Base-by-base conservation (phyloP, 2,329 filamentous ascomycete genomes). In the Calonectria crousiana region DNA sequence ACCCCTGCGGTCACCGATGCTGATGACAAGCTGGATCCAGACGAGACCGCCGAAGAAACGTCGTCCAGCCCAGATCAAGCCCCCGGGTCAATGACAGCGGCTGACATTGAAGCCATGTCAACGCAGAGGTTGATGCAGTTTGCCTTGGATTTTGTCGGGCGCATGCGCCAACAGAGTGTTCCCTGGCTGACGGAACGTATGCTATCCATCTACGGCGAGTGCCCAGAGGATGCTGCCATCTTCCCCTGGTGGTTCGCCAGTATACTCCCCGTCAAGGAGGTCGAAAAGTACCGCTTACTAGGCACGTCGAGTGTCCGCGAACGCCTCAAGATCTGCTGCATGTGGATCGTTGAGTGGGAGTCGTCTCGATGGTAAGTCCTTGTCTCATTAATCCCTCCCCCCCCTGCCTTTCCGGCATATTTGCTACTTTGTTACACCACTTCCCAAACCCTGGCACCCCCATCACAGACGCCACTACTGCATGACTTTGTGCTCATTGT, bases 231-330 rank as follows among this genome's bases (percentile, higher is more conserved):
- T 80, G 92, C 95, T 0, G 92, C 92, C 4, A 83, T 91, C 1
- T 97, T 98, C 78, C 94, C 95, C 0, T 98, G 95, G 89, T 98
- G 96, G 96, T 93, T 98, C 78, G 95, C 94, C 13, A 95, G 92
- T 80, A 92, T 97, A 26, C 84, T 98, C 16, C 95, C 95, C 0
- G 92, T 97, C 47, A 89, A 90, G 18, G 94, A 97, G 32, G 87
- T 92, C 34, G 93, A 97, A 79, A 97, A 96, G 82, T 97, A 98
- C 78, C 88, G 90, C 16, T 86, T 98, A 26, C 85, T 98, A 18
- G 88, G 88, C 16, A 94, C 93, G 6, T 92, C 89, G 4, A 96
- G 94, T 77, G 95, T 98, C 6, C 89, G 96, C 74, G 92, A 95
- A 80, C 88, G 96, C 71, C 84, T 98, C 70, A 97, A 98, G 86